Base-by-base conservation (phyloP, 2,329 filamentous ascomycete genomes). In the Neonectria hederae region DNA sequence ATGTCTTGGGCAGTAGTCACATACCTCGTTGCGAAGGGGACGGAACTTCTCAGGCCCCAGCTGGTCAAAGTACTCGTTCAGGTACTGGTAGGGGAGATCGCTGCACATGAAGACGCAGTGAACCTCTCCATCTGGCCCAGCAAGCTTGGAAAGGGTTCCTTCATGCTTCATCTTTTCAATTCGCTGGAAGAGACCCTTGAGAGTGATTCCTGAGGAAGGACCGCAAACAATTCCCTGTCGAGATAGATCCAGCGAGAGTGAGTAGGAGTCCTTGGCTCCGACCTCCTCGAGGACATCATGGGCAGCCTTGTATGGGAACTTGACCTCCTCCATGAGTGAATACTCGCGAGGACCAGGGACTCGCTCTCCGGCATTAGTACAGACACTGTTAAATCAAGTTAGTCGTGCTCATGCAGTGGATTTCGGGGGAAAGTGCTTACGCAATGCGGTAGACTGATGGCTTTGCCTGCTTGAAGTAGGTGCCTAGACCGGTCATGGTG, bases 11-110 rank as follows among this genome's bases (percentile, higher is more conserved):
- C 4, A 4, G 1, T 2, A 17, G 13, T 9, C 0, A 54, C 74
- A 10, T 64, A 79, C 78, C 69, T 85, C 80, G 21, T 78, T 77
- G 19, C 76, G 75, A 35, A 87, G 82, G 0, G 81, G 76, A 28
- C 78, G 82, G 72, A 87, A 87, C 54, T 83, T 76, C 17, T 81
- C 78, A 1, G 78, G 69, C 0, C 79, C 81, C 7, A 89, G 75
- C 65, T 87, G 87, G 49, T 83, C 77, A 65, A 88, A 89, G 71
- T 89, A 89, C 68, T 86, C 84, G 32, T 83, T 80, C 53, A 89
- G 79, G 67, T 89, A 89, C 71, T 89, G 87, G 68, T 89, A 89
- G 0, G 87, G 87, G 21, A 89, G 74, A 65, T 90, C 87, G 63
- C 86, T 88, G 74, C 87, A 89, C 32, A 89, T 77, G 73, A 90